phyloP scores from a whole-genome alignment of 768 basidiomycete species.

The Neoboletus brunneissimus region DNA sequence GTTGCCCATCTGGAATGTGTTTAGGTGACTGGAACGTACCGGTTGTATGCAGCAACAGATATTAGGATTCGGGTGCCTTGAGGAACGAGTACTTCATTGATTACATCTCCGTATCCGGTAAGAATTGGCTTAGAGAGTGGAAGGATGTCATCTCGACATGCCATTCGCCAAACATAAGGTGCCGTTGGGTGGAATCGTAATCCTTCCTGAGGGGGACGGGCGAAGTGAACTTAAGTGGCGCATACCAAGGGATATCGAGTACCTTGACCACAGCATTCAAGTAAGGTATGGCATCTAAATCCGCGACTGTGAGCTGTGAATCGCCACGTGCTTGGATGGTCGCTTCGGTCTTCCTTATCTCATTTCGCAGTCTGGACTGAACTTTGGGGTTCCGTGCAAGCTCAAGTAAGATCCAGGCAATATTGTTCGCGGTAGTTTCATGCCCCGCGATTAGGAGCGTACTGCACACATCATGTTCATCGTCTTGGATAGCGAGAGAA shows the following conservation, averaged over 20 bases:
- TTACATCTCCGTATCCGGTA: constrained; percentile 42
- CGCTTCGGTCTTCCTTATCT: constrained; percentile 8
- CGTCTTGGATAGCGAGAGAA: neutral
- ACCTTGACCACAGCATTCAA: constrained; percentile 37
- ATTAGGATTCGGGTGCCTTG: constrained; percentile 49
- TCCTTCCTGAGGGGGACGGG: constrained; percentile 36
- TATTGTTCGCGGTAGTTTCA: constrained; percentile 57
- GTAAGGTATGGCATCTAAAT: constrained; percentile 50
- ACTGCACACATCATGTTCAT: constrained; percentile 20
- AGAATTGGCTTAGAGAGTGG: constrained; percentile 55
- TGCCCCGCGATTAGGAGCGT: constrained; percentile 49
- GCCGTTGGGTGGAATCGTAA: constrained; percentile 46
- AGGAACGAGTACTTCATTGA: constrained; percentile 46
- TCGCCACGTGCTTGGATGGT: neutral
- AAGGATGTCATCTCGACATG: constrained; percentile 52
- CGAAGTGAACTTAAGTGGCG: constrained; percentile 14
- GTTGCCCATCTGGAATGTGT: neutral
- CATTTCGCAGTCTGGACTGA: constrained; percentile 55
- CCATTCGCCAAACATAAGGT: constrained; percentile 48
- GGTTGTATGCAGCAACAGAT: constrained; percentile 55
- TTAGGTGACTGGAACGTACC: constrained; percentile 33
- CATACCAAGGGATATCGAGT: neutral
- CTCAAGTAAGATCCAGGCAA: constrained; percentile 60
- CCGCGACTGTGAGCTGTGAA: constrained; percentile 24
- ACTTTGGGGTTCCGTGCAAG: constrained; percentile 54